Evolutionary conservation across 768 basidiomycete genomes (phyloP), one percentile per base, ranked within the genome.

Genomic region (Leccinum broughii): DNA sequence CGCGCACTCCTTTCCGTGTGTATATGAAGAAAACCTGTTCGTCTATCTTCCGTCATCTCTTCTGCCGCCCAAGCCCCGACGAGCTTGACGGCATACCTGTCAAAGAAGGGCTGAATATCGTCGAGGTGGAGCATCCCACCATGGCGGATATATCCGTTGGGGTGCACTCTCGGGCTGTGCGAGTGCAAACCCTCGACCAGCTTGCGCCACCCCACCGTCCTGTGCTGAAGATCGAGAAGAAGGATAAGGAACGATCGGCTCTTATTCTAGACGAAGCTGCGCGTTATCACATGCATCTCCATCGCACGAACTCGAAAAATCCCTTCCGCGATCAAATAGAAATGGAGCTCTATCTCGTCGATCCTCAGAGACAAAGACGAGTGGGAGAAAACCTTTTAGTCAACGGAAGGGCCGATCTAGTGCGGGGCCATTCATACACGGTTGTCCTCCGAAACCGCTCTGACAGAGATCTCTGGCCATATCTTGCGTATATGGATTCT

Each of bases 401-500:
- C 30, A 62, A 82, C 55, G 82, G 81, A 34, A 77, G 77, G 51
- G 83, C 81, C n/a, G 76, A 77, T 28, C 76, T 87, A 44, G 68
- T 73, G 15, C 78, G 78, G 61, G 72, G 72, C 32, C 70, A 78
- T 50, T 75, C 82, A 20, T 86, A 84, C 61, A 71, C 76, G 39
- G 72, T 86, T 51, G 72, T 80, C 37, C 68, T 87, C 24, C 78
- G 75, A 60, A 86, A 87, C 62, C 68, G 74, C 39, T 78, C 85
- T 2, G 77, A 80, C 62, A 63, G 70, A 58, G 81, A 84, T 67
- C 78, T 87, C 30, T 87, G 85, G 85, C 84, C 86, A 34, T 85
- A 85, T 67, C 76, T 87, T 35, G 79, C 80, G 1, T 85, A 83
- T 67, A 83, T 87, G 82, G 84, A 87, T 65, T 80, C 83, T 3